phyloP scores from a whole-genome alignment of 225 moss, liverwort and hornwort species.

The Polytrichum commune region DNA sequence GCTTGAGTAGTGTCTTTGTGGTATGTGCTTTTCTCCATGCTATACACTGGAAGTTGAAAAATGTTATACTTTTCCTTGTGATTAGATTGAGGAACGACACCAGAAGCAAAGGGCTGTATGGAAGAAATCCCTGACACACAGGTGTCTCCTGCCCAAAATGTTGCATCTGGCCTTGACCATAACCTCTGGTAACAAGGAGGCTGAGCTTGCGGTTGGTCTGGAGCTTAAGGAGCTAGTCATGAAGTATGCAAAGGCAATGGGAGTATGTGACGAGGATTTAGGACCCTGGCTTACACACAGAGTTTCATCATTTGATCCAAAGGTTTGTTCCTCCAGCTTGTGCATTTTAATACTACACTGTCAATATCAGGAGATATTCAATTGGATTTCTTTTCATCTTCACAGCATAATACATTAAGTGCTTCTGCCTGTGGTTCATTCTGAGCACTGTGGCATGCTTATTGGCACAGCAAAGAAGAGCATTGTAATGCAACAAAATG shows the following conservation, averaged over 20 bases:
- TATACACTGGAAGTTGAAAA: too few relatives aligned
- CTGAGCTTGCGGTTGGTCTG: conserved; percentile 31
- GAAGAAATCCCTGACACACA: conserved; percentile 37
- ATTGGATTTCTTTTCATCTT: too few relatives aligned
- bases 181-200: conserved; percentile 43
- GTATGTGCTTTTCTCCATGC: too few relatives aligned
- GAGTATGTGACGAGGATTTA: conserved; percentile 47
- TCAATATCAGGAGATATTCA: too few relatives aligned
- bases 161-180: conserved; percentile 47
- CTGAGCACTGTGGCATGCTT: not conserved
- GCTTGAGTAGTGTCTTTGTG: too few relatives aligned
- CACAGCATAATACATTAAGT: not conserved
- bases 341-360: not conserved
- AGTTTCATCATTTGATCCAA: conserved; percentile 28
- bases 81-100: conserved; percentile 44
- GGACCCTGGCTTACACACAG: conserved; percentile 57
- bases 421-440: not conserved
- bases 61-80: not conserved
- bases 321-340: conserved; percentile 30
- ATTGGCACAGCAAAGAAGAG: not conserved
- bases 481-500: too few relatives aligned
- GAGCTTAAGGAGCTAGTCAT: conserved; percentile 66
- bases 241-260: conserved; percentile 47
- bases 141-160: conserved; percentile 51
- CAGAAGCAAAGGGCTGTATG: conserved; percentile 40